Evolutionary conservation across 805 yeast genomes (phyloP), one percentile per base, ranked within the genome.

Genomic region (Blastobotrys muscicola): DNA sequence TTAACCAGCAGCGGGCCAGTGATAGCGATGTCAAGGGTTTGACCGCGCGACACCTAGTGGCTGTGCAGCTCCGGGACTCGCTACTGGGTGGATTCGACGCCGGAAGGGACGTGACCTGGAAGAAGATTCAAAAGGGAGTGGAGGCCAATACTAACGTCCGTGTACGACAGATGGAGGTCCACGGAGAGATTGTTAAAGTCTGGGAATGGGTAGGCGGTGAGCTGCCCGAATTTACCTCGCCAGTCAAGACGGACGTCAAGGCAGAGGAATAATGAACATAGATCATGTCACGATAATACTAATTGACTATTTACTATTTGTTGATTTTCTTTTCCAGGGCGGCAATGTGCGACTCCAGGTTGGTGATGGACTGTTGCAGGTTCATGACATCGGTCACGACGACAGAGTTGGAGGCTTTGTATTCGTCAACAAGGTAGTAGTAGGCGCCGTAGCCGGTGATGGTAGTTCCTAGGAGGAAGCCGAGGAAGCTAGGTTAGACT

Each of bases 131-230:
- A 38, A 62, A 62, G 14, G 67, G 64, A 29, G 72, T 87, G 4
- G 94, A 85, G 50, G 62, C 66, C 37, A 82, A 84, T 58, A 66
- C 82, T 15, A 81, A 80, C 54, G 75, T 87, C 9, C 72, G 78
- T 45, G 67, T 72, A 12, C 70, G 75, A 33, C 70, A 80, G 44
- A 63, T 76, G 44, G 97, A 87, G 58, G 71, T 80, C 26, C 83
- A 82, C 55, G 96, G 97, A 12, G 96, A 87, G 51, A 83, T 87
- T 47, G 76, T 83, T 72, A 78, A 78, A 56, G 85, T 85, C 31
- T 84, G 94, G 85, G 86, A 85, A 57, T 87, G 95, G 95, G 37
- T 45, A 3, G 52, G 52, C 10, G 41, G 11, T 8, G 33, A 31
- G 33, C 13, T 31, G 13, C 33, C 14, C n/a, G 9, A 12, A 12